Evolutionary conservation across 805 yeast genomes (phyloP).

Genomic region (Hagleromyces aurorensis): DNA sequence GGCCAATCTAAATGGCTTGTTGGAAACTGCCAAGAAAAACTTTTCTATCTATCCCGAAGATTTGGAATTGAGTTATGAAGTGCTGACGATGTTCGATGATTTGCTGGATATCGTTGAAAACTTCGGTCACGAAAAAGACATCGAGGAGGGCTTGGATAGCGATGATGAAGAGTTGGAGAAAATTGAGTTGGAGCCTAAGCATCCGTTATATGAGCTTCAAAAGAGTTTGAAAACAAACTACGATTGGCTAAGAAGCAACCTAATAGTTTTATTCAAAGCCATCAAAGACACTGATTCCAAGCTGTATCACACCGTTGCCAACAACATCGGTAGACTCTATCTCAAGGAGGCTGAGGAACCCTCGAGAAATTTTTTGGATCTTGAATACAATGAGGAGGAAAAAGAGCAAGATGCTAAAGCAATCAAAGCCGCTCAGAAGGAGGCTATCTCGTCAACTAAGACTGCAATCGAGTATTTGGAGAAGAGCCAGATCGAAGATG

Average conservation of each 20-base stretch:
- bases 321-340: constrained; percentile 53
- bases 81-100: constrained; percentile 56
- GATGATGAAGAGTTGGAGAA: constrained; percentile 35
- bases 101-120: constrained; percentile 57
- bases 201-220: constrained; percentile 45
- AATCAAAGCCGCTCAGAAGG: constrained; percentile 39
- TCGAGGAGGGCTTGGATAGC: constrained; percentile 53
- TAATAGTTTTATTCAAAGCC: constrained; percentile 16
- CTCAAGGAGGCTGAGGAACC: constrained; percentile 61
- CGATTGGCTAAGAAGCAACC: constrained; percentile 37
- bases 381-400: constrained; percentile 48
- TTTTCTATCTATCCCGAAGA: constrained; percentile 39
- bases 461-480: constrained; percentile 51
- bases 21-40: constrained; percentile 40
- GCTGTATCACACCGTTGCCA: constrained; percentile 36
- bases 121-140: constrained; percentile 48
- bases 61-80: constrained; percentile 39
- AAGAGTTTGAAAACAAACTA: constrained; percentile 37
- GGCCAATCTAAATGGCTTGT: constrained; percentile 32
- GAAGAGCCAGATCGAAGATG: constrained; percentile 58
- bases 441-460: constrained; percentile 40
- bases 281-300: constrained; percentile 10
- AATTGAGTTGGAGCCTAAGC: constrained; percentile 37
- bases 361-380: constrained; percentile 43
- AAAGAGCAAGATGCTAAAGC: constrained; percentile 18